Evolutionary conservation across 2,329 filamentous ascomycete genomes (phyloP).

Genomic region (Tolypocladium album): DNA sequence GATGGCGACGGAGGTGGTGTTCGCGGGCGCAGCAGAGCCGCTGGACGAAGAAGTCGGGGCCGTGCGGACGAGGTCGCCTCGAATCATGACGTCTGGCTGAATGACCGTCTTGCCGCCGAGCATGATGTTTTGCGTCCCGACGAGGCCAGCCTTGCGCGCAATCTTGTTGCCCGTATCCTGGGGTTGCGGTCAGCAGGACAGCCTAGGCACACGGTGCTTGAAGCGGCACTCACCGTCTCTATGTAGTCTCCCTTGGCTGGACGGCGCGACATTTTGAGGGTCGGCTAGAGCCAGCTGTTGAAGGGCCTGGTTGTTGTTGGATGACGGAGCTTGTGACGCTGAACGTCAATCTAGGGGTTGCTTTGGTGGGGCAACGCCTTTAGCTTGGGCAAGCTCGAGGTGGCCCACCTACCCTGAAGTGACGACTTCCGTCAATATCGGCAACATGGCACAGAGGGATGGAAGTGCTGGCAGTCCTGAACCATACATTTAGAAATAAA

Average conservation of each 20-base stretch:
- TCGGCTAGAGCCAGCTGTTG: background rate
- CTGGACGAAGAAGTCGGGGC: slow-evolving; percentile 29
- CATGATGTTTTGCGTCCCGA: slow-evolving; percentile 96
- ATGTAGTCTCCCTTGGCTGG: slow-evolving; percentile 86
- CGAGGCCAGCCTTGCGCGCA: slow-evolving; percentile 79
- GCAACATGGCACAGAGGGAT: background rate
- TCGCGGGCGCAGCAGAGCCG: slow-evolving; percentile 29
- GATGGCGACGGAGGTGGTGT: slow-evolving; percentile 67
- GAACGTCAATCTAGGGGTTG: background rate
- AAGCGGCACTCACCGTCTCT: slow-evolving; percentile 56
- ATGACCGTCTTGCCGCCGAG: slow-evolving; percentile 94
- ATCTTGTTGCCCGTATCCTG: slow-evolving; percentile 99
- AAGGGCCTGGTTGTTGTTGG: background rate
- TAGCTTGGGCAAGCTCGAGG: background rate
- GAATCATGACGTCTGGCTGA: slow-evolving; percentile 87
- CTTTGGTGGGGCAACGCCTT: background rate
- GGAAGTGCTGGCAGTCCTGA: background rate
- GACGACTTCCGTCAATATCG: background rate
- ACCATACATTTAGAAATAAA: too few relatives aligned
- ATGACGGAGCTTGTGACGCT: background rate
- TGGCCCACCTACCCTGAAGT: background rate
- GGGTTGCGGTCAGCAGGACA: background rate
- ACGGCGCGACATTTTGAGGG: slow-evolving; percentile 60
- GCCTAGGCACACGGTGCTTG: background rate
- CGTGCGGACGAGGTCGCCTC: slow-evolving; percentile 70